Conservation (phyloP, 179 eudicot species). For the Beta corolliflora region DNA sequence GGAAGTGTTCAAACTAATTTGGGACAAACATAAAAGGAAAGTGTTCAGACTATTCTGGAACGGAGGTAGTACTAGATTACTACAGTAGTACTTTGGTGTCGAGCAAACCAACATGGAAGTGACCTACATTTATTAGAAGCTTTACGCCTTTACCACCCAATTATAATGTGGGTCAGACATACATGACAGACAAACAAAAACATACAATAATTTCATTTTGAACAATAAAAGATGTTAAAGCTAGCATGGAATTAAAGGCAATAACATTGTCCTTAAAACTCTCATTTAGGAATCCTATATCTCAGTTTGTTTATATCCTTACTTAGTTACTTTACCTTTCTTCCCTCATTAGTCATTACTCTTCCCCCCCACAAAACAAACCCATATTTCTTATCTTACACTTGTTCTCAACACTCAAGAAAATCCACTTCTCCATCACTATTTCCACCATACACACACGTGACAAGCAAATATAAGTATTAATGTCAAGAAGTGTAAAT, state of each 20-base stretch:
- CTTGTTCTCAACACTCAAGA: background rate
- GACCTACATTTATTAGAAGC: background rate
- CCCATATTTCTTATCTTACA: background rate
- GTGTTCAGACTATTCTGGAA: too few species aligned
- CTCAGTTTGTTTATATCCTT: background rate
- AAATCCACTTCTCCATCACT: background rate
- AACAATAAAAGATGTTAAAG: slow-evolving; percentile 5
- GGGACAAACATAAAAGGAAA: too few species aligned
- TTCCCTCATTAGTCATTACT: too few species aligned
- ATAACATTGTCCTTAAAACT: background rate
- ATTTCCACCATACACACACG: too few species aligned
- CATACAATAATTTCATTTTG: slow-evolving; percentile 2
- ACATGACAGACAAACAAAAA: slow-evolving; percentile 9
- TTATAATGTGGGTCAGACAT: background rate
- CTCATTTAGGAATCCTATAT: background rate
- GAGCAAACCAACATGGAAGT: background rate
- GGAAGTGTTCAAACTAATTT: too few species aligned
- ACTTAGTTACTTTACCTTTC: too few species aligned
- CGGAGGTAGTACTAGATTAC: too few species aligned
- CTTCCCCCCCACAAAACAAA: background rate
- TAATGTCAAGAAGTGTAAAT: background rate
- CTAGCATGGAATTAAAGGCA: background rate
- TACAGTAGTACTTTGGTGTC: too few species aligned
- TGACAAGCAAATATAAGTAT: too few species aligned
- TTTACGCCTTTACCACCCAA: background rate